Conservation (phyloP, 805 yeast genomes). For the Candida odintsovae region DNA sequence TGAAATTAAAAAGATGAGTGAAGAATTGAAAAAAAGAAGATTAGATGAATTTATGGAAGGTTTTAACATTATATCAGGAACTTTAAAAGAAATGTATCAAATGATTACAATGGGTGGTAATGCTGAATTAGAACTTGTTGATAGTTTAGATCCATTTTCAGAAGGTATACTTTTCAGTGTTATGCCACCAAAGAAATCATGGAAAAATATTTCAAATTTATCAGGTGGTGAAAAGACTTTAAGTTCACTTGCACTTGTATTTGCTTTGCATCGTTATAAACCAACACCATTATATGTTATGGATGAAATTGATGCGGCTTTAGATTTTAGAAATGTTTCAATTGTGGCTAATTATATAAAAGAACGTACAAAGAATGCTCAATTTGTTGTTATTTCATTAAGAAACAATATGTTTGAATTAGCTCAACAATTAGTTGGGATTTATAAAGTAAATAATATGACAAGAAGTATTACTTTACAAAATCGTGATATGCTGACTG, state of each 20-base stretch:
- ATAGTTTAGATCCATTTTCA: constrained; percentile 93
- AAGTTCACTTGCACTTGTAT: constrained; percentile 90
- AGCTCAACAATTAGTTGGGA: constrained; percentile 91
- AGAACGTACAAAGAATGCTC: constrained; percentile 94
- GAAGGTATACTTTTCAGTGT: constrained; percentile 96
- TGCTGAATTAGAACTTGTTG: constrained; percentile 94
- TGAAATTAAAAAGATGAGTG: constrained; percentile 50
- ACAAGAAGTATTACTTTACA: constrained; percentile 77
- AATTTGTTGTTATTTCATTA: constrained; percentile 89
- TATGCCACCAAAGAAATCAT: constrained; percentile 98
- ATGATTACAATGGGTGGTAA: constrained; percentile 99
- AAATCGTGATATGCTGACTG: constrained; percentile 44
- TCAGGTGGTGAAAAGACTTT: constrained; percentile 98
- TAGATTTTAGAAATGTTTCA: constrained; percentile 94
- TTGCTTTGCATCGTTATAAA: constrained; percentile 91
- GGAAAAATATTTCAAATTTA: constrained; percentile 92
- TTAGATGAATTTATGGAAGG: constrained; percentile 92
- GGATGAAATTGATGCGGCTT: constrained; percentile 99
- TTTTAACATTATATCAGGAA: constrained; percentile 75
- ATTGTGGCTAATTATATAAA: constrained; percentile 96
- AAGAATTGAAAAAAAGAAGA: constrained; percentile 65
- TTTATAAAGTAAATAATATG: constrained; percentile 88
- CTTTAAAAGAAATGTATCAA: constrained; percentile 94
- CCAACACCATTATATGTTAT: constrained; percentile 97
- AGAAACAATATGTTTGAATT: constrained; percentile 97